Evolutionary conservation across 73 alveolate genomes (phyloP), one percentile per base, ranked within the genome.

Genomic region (Paraurostyla sp.): DNA sequence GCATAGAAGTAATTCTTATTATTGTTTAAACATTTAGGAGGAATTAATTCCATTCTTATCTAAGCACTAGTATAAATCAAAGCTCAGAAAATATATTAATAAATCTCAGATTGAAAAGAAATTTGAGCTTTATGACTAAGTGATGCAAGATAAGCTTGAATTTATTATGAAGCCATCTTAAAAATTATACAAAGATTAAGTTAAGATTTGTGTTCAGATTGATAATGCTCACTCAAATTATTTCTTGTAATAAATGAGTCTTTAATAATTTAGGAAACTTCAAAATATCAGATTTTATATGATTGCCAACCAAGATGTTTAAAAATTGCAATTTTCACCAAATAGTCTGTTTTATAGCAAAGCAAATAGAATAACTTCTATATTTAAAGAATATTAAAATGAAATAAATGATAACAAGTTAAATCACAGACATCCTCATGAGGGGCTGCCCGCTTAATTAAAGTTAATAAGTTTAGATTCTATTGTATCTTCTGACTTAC

Each of bases 1-100:
- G 91, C 42, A 51, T 78, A 32, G 83, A 43, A 23, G 86, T 73
- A 73, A 45, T 2, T 16, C 6, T 3, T 6, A n/a, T 42, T 73
- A 48, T 11, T 20, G 22, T 3, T 60, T 16, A 38, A 52, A 32
- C 13, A 58, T 15, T 13, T 40, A 81, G 68, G 91, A 85, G n/a
- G 92, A 85, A 1, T 46, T 85, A 2, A 0, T 85, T 23, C 86
- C 92, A 29, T 85, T 85, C 81, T 18, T 85, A 30, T 80, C 85
- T 32, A 85, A 69, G 38, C 80, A 85, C 50, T 58, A 85, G 49
- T 85, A 48, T 36, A 85, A 85, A 49, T 13, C 42, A 29, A 52
- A 52, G 29, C 50, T 81, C 36, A 3, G 25, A 4, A 40, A 81
- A 43, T 51, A 11, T 27, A 51, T 78, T 20, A 29, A 1, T 0